Evolutionary conservation across 352 stramenopile species (phyloP), one percentile per base, ranked within the genome.

Genomic region (Phytophthora pseudosyringae): DNA sequence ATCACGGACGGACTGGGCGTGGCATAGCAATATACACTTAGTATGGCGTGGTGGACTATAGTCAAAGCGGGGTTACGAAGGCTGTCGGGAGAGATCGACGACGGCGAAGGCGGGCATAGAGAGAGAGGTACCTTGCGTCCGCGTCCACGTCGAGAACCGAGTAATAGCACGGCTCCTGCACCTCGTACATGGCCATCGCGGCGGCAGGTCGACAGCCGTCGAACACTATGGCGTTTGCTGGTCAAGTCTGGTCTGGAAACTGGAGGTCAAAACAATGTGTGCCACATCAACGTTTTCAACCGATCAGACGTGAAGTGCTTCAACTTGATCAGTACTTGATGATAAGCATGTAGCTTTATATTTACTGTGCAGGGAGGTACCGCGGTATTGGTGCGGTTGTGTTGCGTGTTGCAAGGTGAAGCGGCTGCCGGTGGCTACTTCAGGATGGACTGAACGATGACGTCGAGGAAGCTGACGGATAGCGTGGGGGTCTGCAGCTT

Each of bases 1-100:
- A 99, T 98, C 45, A 97, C 93, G 5, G 96, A 78, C 29, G 94
- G 71, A 64, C 85, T 98, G 33, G 16, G 4, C 40, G 7, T 21
- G 21, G 21, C 35, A 38, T 12, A 26, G 29, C 3, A 59, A 67
- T 44, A 45, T 31, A 54, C 16, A 55, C 25, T 40, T 40, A 40
- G 33, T 51, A 36, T n/a, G 15, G 15, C 18, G 18, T 18, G 35
- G 12, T 53, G 38, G 51, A 59, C 50, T 29, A 58, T 48, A 29
- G 1, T 45, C 21, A 45, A 4, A 15, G 13, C 4, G 35, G 11
- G 1, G 29, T 57, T 62, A 12, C 11, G 18, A 25, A 33, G 13
- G 21, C 15, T 48, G 28, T 33, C 64, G 35, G 13, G 26, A 2
- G 38, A 39, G 38, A 21, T 36, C 51, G 13, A 18, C 26, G 28